These are phyloP conservation scores for Herpetomonas muscarum DNA, from an alignment of 208 protist species.

Conservation along the genomic window DNA sequence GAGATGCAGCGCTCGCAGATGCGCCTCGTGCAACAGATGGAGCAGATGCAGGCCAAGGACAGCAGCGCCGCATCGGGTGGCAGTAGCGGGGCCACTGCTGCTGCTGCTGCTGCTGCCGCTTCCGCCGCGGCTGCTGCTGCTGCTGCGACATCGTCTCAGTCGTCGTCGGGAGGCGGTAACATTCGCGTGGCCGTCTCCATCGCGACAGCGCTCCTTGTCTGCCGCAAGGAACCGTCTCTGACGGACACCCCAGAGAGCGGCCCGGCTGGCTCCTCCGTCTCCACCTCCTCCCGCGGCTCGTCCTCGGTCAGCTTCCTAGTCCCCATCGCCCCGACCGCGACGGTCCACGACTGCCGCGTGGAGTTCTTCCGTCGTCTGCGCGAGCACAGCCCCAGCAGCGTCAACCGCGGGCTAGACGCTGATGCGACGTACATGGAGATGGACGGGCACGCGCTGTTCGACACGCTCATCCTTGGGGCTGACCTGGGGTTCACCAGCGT, in stretches of 20 bases:
- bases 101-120: neutral
- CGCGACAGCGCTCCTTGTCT: too few species aligned
- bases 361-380: conserved; percentile 19
- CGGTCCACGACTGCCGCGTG: conserved; percentile 10
- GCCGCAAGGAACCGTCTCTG: too few species aligned
- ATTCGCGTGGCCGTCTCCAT: too few species aligned
- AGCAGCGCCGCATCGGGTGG: neutral
- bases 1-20: conserved; percentile 3
- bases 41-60: neutral
- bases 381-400: conserved; percentile 1
- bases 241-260: neutral
- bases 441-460: conserved; percentile 3
- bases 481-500: neutral
- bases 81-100: neutral
- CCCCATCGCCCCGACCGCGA: conserved; percentile 13
- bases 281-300: neutral
- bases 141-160: too few species aligned
- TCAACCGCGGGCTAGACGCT: neutral
- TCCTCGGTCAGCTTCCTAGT: conserved; percentile 12
- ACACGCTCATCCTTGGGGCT: neutral
- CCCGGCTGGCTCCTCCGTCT: neutral
- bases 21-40: neutral
- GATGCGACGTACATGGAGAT: conserved; percentile 1
- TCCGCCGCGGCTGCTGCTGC: too few species aligned
- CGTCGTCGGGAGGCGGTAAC: too few species aligned